Base-by-base conservation (phyloP, 192 early-diverging fungal species). In the Backusella australiensis region DNA sequence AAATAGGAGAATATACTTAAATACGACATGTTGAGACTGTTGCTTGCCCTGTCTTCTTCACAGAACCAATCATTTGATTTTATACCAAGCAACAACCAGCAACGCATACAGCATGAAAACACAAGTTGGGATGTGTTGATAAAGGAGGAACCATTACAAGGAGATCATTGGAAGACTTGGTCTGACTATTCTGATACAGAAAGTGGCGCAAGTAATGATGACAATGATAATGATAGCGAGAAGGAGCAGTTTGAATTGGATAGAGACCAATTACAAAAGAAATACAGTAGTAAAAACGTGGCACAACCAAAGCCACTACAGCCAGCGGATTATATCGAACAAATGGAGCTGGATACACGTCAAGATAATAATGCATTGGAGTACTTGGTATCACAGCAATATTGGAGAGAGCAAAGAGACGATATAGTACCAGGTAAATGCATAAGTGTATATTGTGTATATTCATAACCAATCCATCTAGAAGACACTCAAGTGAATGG, bases 81-180 rank as follows among this genome's bases (percentile, higher is more conserved):
- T 2, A 15, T 29, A 34, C 3, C 42, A 53, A 23, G 3, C 23
- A 3, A 21, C 0, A 2, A 49, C 1, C 19, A 14, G 1, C 21
- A 36, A 14, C 67, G 34, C 4, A 49, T 49, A 49, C 46, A 49
- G 19, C 17, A 73, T 49, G 21, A 56, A 1, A 41, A 74, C 12
- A 19, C 67, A 8, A 76, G 78, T 1, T 83, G 82, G 82, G 32
- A 67, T 15, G 71, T 76, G 26, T 69, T 85, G 6, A 2, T 85
- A n/a, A 42, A 52, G 3, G 78, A 85, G 17, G 81, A 85, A 12
- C 81, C 84, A 0, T 72, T 85, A 21, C 41, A 63, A 15, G 84
- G 84, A 7, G 34, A 49, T 49, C 84, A 85, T 75, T 85, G 84
- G 84, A 44, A 71, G 29, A 71, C 70, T 0, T 71, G 70, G 70